A percentile compares a stretch with the other conserved stretches of the same genome.
These are phyloP conservation scores for Podospora pseudoanserina DNA, from an alignment of 495 filamentous ascomycete species.

Conservation along the genomic window DNA sequence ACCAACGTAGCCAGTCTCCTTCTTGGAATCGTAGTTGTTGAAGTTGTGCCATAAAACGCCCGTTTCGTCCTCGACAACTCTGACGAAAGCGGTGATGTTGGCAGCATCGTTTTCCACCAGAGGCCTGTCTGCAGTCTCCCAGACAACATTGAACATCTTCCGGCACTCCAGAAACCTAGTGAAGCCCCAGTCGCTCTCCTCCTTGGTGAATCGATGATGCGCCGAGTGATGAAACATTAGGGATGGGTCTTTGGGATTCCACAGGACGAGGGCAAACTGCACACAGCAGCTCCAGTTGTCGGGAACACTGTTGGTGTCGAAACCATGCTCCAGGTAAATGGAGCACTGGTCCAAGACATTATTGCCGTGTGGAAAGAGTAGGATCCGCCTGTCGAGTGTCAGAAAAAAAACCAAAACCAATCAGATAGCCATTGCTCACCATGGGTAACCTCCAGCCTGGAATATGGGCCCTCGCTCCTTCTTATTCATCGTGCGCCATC, in stretches of 20 bases:
- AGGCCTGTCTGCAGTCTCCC: conserved; percentile 60
- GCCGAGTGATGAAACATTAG: conserved; percentile 65
- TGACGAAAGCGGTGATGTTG: conserved; percentile 88
- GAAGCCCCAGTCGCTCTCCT: conserved; percentile 99
- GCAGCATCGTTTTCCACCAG: conserved; percentile 83
- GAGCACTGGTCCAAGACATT: conserved; percentile 79
- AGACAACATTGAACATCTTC: conserved; percentile 69
- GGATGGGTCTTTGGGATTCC: conserved; percentile 84
- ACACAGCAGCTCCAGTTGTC: conserved; percentile 96
- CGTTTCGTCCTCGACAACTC: conserved; percentile 93
- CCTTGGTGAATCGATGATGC: conserved; percentile 88
- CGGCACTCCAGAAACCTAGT: conserved; percentile 85
- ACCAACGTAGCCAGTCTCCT: conserved; percentile 95
- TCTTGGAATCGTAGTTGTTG: conserved; percentile 97
- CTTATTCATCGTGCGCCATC: conserved; percentile 68
- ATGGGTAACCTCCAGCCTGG: conserved; percentile 80
- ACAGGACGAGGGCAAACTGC: conserved; percentile 89
- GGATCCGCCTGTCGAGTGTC: conserved; percentile 64
- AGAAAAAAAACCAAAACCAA: conserved; percentile 23
- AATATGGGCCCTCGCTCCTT: conserved; percentile 87
- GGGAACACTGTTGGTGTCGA: conserved; percentile 57
- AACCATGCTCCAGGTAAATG: conserved; percentile 95
- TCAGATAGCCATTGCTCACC: conserved; percentile 45
- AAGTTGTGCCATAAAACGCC: conserved; percentile 99
- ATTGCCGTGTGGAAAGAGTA: conserved; percentile 94